These are phyloP conservation scores for Saraca asoca DNA, from an alignment of 331 rosid genomes.

Conservation along the genomic window DNA sequence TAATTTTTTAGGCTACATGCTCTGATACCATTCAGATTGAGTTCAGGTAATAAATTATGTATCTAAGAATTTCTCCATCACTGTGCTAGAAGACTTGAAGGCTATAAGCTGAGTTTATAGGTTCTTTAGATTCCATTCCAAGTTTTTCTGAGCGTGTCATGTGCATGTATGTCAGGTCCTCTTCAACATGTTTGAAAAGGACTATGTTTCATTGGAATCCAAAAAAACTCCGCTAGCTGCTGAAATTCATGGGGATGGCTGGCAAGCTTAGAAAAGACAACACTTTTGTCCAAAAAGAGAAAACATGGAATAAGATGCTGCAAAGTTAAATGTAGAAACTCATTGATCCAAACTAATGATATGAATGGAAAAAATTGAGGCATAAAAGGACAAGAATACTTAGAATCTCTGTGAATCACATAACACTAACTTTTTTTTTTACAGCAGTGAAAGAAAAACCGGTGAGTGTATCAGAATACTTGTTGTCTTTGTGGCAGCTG, in stretches of 20 bases:
- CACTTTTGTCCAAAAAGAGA: constrained; percentile 41
- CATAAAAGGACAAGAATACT: constrained; percentile 28
- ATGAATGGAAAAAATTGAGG: constrained; percentile 24
- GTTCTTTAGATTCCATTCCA: constrained; percentile 41
- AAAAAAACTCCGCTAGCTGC: constrained; percentile 30
- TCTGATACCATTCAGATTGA: too few species aligned
- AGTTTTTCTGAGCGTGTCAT: constrained; percentile 32
- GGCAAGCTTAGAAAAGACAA: constrained; percentile 32
- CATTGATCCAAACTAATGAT: constrained; percentile 27
- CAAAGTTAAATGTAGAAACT: constrained; percentile 37
- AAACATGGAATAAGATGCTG: constrained; percentile 45
- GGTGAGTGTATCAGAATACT: constrained; percentile 28
- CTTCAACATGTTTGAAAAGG: constrained; percentile 40
- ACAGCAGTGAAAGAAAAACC: constrained; percentile 22
- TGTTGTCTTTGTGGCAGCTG: constrained; percentile 27
- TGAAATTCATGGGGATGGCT: constrained; percentile 48
- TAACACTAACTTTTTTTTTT: constrained; percentile 34
- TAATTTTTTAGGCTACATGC: too few species aligned
- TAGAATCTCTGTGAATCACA: constrained; percentile 40
- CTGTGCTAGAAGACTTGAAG: too few species aligned
- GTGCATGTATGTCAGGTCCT: constrained; percentile 42
- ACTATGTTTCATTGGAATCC: constrained; percentile 36
- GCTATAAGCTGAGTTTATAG: constrained; percentile 13
- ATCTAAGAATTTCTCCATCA: too few species aligned
- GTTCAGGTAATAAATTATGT: too few species aligned